Conservation (phyloP, 2,329 filamentous ascomycete genomes). For the Fusarium armeniacum region DNA sequence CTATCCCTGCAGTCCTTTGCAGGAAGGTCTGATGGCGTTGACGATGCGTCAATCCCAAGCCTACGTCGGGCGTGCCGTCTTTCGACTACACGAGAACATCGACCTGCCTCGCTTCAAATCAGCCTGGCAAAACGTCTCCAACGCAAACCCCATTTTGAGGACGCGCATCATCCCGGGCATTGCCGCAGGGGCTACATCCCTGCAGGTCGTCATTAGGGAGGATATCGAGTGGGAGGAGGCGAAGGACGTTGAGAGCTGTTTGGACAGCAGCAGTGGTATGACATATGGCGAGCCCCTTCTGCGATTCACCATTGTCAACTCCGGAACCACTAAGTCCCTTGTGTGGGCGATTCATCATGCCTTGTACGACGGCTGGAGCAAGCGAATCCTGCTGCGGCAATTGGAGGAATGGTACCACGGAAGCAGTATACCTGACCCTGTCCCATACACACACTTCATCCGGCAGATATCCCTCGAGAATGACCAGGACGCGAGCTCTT, state of each 20-base stretch:
- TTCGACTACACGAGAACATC: conserved; percentile 17
- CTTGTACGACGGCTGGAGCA: conserved; percentile 19
- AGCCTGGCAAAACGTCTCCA: conserved; percentile 17
- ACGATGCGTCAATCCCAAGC: conserved; percentile 10
- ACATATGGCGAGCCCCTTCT: conserved; percentile 19
- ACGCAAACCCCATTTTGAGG: conserved; percentile 18
- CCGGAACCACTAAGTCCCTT: conserved; percentile 15
- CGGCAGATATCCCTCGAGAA: conserved; percentile 17
- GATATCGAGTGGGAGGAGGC: conserved; percentile 19
- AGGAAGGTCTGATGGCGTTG: conserved; percentile 13
- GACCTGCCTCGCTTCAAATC: conserved; percentile 17
- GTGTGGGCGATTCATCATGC: conserved; percentile 17
- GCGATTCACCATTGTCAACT: conserved; percentile 18
- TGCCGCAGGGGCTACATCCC: conserved; percentile 13
- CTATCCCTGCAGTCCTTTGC: conserved; percentile 19
- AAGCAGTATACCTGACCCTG: conserved; percentile 18
- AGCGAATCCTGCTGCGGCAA: conserved; percentile 18
- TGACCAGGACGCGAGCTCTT: conserved; percentile 17
- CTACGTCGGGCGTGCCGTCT: conserved; percentile 15
- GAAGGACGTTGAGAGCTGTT: conserved; percentile 16
- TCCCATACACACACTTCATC: conserved; percentile 17
- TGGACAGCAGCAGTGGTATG: conserved; percentile 13
- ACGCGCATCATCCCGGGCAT: conserved; percentile 18
- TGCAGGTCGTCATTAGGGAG: conserved; percentile 17
- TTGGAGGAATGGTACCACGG: conserved; percentile 15